phyloP scores from a whole-genome alignment of 2,329 filamentous ascomycete genomes.

The Alternaria brassicae region DNA sequence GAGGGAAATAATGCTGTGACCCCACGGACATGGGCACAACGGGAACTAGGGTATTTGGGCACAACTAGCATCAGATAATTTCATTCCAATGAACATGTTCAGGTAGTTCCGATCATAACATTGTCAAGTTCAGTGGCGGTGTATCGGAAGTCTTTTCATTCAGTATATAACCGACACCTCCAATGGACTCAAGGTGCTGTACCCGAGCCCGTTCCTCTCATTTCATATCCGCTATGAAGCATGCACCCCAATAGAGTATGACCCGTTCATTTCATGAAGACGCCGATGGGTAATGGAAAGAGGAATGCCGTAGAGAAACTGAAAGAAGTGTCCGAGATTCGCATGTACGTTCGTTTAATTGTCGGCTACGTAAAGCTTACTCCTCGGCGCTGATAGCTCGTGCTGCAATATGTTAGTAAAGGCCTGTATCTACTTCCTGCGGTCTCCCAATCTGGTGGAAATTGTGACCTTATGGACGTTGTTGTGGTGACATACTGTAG shows the following conservation, averaged over 20 bases:
- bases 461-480: not conserved
- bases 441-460: not conserved
- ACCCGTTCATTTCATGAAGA: constrained; percentile 44
- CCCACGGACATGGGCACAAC: not conserved
- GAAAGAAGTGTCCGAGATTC: constrained; percentile 37
- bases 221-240: constrained; percentile 44
- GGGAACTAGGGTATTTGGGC: not conserved
- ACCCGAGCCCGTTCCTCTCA: constrained; percentile 38
- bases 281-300: constrained; percentile 47
- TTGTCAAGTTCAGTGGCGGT: not conserved
- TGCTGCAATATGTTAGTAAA: constrained; percentile 38
- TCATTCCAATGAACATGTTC: not conserved
- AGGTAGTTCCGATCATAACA: not conserved
- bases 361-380: constrained; percentile 38
- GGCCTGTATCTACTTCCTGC: not conserved
- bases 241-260: constrained; percentile 38
- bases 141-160: constrained; percentile 46
- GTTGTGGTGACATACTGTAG: constrained; percentile 74
- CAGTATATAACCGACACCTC: constrained; percentile 46
- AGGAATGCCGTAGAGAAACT: constrained; percentile 45
- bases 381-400: constrained; percentile 48
- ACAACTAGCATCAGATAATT: not conserved
- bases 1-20: not conserved
- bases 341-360: constrained; percentile 33
- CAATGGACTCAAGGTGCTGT: constrained; percentile 31